Percentiles rank a stretch among this genome's conserved stretches.
Conservation (phyloP, 306 rosid species). For the Clitoria ternatea region DNA sequence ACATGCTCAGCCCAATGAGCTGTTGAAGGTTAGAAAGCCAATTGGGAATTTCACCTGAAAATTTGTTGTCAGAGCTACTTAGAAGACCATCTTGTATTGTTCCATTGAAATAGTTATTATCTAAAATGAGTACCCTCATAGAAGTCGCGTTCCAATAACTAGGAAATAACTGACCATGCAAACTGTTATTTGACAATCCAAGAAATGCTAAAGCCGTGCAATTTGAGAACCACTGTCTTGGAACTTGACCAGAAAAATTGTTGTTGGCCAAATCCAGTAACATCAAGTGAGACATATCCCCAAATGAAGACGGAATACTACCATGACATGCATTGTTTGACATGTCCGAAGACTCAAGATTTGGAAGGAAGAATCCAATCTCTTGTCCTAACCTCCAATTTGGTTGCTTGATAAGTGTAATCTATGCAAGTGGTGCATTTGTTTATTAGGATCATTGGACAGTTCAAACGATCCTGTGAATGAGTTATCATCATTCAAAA, state of each 20-base stretch:
- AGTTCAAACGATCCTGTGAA: background rate
- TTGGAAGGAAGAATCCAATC: background rate
- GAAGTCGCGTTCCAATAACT: background rate
- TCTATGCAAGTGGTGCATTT: background rate
- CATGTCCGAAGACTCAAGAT: background rate
- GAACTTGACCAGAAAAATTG: background rate
- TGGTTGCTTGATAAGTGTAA: background rate
- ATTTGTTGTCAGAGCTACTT: background rate
- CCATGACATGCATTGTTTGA: slow-evolving; percentile 13
- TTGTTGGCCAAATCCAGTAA: slow-evolving; percentile 8
- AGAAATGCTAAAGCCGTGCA: background rate
- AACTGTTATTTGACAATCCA: slow-evolving; percentile 4
- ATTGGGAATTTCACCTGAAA: background rate
- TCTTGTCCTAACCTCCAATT: background rate
- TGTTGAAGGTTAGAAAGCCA: background rate
- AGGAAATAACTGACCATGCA: background rate
- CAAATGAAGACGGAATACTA: slow-evolving; percentile 16
- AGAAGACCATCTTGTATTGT: background rate
- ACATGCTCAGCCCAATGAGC: background rate
- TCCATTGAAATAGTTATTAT: background rate
- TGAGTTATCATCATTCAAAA: background rate
- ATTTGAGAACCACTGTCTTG: background rate
- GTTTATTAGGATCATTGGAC: background rate
- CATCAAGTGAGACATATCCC: background rate
- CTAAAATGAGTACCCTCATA: background rate